phyloP scores from a whole-genome alignment of 2,329 filamentous ascomycete genomes.

The Tolypocladium pustulatum region DNA sequence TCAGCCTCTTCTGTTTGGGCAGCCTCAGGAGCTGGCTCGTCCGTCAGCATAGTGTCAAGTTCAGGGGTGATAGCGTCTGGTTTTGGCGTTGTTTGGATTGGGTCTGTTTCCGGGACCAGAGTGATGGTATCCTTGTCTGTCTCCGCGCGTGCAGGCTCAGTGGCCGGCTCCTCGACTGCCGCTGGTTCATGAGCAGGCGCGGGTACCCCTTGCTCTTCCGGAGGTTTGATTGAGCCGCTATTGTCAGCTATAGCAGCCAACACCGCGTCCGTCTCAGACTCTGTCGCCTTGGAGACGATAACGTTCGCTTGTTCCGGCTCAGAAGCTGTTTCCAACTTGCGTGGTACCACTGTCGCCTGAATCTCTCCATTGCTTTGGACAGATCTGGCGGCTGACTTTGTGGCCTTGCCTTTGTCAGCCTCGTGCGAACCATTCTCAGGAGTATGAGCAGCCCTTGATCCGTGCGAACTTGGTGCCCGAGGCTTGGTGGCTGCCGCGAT shows the following conservation, averaged over 20 bases:
- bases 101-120: neutral
- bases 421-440: neutral
- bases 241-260: neutral
- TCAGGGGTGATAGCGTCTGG: neutral
- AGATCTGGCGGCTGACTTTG: neutral
- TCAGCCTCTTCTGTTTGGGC: neutral
- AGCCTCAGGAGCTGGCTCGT: neutral
- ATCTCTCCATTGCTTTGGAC: neutral
- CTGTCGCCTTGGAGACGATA: neutral
- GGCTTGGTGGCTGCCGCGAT: neutral
- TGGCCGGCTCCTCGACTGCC: neutral
- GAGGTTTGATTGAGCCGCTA: neutral
- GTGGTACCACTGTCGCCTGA: neutral
- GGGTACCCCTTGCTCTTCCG: neutral
- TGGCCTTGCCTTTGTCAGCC: neutral
- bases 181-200: neutral
- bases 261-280: neutral
- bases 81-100: neutral
- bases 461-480: neutral
- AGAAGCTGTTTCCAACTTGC: neutral
- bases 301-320: neutral
- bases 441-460: neutral
- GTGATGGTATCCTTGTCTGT: neutral
- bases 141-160: neutral
- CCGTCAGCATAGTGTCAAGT: neutral